A percentile compares a stretch with the other conserved stretches of the same genome.
These are phyloP conservation scores for Teunomyces panamensis DNA, from an alignment of 805 yeast species.

Conservation along the genomic window DNA sequence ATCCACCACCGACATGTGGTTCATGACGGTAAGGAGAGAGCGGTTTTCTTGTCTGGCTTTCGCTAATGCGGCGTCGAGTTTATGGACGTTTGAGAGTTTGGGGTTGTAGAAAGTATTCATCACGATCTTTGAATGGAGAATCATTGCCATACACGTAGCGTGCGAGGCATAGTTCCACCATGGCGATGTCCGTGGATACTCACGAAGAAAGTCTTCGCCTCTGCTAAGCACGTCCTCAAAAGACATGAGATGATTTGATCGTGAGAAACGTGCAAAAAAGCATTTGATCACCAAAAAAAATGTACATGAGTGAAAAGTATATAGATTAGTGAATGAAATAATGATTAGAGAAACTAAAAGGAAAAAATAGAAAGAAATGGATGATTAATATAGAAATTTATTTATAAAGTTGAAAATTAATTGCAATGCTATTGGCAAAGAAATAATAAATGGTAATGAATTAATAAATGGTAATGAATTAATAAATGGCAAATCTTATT, in stretches of 20 bases:
- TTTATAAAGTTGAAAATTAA: no score
- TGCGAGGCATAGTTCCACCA: constrained; percentile 71
- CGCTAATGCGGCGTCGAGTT: constrained; percentile 61
- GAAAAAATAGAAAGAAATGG: no score
- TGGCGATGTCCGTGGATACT: constrained; percentile 56
- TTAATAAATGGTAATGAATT: no score
- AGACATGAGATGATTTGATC: constrained; percentile 47
- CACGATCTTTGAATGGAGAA: constrained; percentile 60
- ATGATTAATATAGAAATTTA: no score
- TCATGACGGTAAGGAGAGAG: constrained; percentile 82
- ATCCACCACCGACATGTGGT: constrained; percentile 88
- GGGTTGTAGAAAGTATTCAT: constrained; percentile 64
- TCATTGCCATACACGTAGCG: constrained; percentile 63
- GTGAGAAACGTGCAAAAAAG: neutral
- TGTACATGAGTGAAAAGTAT: neutral
- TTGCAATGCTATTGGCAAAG: no score
- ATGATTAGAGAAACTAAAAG: no score
- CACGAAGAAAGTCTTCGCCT: constrained; percentile 67
- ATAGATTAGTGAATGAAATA: no score
- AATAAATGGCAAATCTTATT: neutral
- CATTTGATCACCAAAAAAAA: no score
- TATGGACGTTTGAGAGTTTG: constrained; percentile 56
- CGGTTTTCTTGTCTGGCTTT: constrained; percentile 65
- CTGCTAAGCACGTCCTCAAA: constrained; percentile 62
- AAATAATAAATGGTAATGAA: no score